These are phyloP conservation scores for Russula compacta DNA, from an alignment of 768 basidiomycete genomes.

Conservation along the genomic window DNA sequence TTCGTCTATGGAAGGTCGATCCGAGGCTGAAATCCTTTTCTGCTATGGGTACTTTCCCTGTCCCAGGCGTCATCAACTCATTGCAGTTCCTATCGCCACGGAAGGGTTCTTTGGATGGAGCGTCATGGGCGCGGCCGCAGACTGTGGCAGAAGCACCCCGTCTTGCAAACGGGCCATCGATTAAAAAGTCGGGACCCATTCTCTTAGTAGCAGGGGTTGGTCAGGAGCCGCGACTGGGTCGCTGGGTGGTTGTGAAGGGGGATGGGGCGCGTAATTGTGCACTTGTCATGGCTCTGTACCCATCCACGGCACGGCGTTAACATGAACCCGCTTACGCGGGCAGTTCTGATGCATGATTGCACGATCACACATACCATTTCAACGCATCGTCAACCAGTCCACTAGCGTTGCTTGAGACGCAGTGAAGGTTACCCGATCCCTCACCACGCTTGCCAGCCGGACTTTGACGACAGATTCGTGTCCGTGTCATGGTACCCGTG, in stretches of 20 bases:
- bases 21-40: conserved; percentile 68
- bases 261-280: conserved; percentile 65
- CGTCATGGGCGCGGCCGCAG: conserved; percentile 31
- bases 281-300: conserved; percentile 50
- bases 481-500: not conserved
- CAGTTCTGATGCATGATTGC: not conserved
- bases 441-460: not conserved
- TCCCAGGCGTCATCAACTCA: conserved; percentile 81
- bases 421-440: not conserved
- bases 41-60: conserved; percentile 51
- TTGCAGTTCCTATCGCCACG: conserved; percentile 66
- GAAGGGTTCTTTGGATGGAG: conserved; percentile 32
- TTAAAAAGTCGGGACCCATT: conserved; percentile 20
- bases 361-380: too few species aligned
- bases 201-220: conserved; percentile 74
- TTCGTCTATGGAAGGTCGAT: conserved; percentile 90
- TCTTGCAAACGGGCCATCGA: conserved; percentile 14
- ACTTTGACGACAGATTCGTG: too few species aligned
- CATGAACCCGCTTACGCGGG: not conserved
- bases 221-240: conserved; percentile 82
- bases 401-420: not conserved
- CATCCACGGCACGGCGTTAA: conserved; percentile 25
- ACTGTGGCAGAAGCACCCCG: conserved; percentile 28
- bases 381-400: too few species aligned
- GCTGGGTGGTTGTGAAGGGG: conserved; percentile 77